Evolutionary conservation across 2,329 filamentous ascomycete genomes (phyloP).

Genomic region (Lecanoromycetidae sp.): DNA sequence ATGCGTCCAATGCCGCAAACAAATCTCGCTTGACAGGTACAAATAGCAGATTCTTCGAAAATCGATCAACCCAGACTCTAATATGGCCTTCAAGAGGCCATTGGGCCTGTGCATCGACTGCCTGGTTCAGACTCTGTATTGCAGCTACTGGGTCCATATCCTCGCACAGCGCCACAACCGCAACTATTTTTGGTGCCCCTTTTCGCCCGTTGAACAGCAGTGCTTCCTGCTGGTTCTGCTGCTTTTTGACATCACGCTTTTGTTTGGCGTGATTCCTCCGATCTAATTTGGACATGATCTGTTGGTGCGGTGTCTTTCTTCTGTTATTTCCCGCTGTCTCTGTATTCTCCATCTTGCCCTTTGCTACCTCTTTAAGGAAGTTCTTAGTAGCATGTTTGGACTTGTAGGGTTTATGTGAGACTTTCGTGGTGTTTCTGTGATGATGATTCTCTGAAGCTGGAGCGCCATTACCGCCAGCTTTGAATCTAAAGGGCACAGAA

Average conservation of each 20-base stretch:
- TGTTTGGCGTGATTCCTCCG: conserved; percentile 91
- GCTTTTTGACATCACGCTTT: conserved; percentile 69
- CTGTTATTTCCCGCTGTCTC: conserved; percentile 65
- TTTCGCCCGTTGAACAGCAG: conserved; percentile 77
- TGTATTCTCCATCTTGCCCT: conserved; percentile 66
- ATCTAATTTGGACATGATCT: conserved; percentile 95
- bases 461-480: conserved; percentile 70
- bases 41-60: conserved; percentile 91
- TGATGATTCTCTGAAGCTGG: conserved; percentile 59
- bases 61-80: conserved; percentile 67
- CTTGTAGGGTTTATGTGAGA: conserved; percentile 81
- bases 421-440: conserved; percentile 86
- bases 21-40: conserved; percentile 62
- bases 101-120: conserved; percentile 64
- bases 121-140: conserved; percentile 59
- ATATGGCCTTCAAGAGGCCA: conserved; percentile 46
- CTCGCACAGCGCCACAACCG: conserved; percentile 69
- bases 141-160: conserved; percentile 57
- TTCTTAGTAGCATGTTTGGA: conserved; percentile 82
- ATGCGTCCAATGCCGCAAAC: conserved; percentile 68
- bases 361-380: conserved; percentile 68
- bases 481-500: conserved; percentile 75
- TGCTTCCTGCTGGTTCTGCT: conserved; percentile 65
- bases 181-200: conserved; percentile 77
- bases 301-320: conserved; percentile 75